Evolutionary conservation across 495 filamentous ascomycete species (phyloP).

Genomic region (Neurospora sp.): DNA sequence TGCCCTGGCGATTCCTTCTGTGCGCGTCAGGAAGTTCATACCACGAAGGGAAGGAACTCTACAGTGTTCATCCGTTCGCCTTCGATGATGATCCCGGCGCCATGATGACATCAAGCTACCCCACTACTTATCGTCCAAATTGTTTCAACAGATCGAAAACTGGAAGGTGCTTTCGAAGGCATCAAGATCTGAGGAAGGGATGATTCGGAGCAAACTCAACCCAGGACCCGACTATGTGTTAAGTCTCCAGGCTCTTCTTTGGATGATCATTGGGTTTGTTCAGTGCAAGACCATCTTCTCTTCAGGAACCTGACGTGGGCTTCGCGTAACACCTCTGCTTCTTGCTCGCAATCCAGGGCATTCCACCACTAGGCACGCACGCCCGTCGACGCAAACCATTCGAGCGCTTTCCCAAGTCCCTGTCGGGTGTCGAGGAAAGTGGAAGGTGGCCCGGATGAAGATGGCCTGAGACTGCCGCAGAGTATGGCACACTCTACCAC

Average conservation of each 20-base stretch:
- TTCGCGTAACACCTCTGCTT: neutral
- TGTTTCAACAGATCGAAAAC: neutral
- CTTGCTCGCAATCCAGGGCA: neutral
- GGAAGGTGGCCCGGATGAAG: neutral
- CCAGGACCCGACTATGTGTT: neutral
- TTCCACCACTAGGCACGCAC: neutral
- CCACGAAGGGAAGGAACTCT: neutral
- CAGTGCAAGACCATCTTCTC: neutral
- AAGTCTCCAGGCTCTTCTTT: neutral
- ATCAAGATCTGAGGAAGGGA: neutral
- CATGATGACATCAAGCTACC: neutral
- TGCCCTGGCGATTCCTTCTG: neutral
- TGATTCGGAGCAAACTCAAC: neutral
- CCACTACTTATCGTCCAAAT: neutral
- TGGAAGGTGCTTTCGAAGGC: neutral
- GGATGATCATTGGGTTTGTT: neutral
- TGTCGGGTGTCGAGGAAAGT: neutral
- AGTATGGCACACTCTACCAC: neutral
- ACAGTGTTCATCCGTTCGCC: neutral
- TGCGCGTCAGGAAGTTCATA: neutral
- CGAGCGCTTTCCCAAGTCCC: neutral
- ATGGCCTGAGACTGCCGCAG: neutral
- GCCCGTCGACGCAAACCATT: neutral
- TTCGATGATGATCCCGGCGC: neutral
- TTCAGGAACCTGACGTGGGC: neutral